Conservation (phyloP, 2,329 filamentous ascomycete genomes). For the Trichoderma cornu-damae region DNA sequence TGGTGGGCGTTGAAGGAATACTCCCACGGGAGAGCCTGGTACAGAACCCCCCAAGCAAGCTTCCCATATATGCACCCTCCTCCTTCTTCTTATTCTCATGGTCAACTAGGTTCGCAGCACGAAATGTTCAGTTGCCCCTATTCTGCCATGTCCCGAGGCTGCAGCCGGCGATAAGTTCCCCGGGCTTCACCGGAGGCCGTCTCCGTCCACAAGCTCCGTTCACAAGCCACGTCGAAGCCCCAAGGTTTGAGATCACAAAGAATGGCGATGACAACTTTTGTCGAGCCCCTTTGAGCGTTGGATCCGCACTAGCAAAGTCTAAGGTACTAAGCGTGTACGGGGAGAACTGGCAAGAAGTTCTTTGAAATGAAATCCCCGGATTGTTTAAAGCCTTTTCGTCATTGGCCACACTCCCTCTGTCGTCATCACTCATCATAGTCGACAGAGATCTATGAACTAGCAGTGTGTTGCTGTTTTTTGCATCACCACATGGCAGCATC, state of each 20-base stretch:
- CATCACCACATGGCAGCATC: background rate
- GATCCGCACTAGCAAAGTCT: background rate
- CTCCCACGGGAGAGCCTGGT: conserved; percentile 58
- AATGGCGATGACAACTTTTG: too few species aligned
- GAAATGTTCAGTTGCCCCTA: too few species aligned
- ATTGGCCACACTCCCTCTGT: background rate
- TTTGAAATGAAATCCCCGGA: background rate
- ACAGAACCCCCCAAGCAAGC: too few species aligned
- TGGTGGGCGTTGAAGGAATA: conserved; percentile 67
- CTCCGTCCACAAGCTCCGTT: too few species aligned
- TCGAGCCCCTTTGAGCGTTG: background rate
- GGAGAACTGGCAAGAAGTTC: background rate
- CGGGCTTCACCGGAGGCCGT: too few species aligned
- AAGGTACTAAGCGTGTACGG: background rate
- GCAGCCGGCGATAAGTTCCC: too few species aligned
- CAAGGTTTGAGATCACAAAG: too few species aligned
- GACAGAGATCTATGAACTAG: background rate
- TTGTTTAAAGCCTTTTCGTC: background rate
- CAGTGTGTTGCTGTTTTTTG: background rate
- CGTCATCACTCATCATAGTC: conserved; percentile 16
- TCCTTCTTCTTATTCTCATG: too few species aligned
- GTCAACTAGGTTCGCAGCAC: too few species aligned
- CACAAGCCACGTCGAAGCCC: too few species aligned
- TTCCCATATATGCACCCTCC: too few species aligned
- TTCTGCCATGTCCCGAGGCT: too few species aligned